A percentile compares a stretch with the other conserved stretches of the same genome.
phyloP scores from a whole-genome alignment of 2,329 filamentous ascomycete species.

The Metarhizium humberi region DNA sequence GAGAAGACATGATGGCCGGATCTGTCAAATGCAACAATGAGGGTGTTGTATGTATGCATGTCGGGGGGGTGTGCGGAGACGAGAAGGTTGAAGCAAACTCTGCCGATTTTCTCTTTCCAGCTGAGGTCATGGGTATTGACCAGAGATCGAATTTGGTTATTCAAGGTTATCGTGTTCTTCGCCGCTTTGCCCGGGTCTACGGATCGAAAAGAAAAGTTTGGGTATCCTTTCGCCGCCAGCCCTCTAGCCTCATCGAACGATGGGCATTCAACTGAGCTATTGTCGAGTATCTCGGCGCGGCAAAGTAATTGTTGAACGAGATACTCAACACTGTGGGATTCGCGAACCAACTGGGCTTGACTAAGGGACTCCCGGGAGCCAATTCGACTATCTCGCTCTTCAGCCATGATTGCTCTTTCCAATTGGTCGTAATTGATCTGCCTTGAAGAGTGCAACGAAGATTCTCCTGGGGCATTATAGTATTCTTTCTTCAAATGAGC shows the following conservation, averaged over 20 bases:
- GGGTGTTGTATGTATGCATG: conserved; percentile 60
- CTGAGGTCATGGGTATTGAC: conserved; percentile 14
- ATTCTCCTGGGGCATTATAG: conserved; percentile 17
- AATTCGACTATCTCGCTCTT: conserved; percentile 16
- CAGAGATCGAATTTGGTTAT: conserved; percentile 20
- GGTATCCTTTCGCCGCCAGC: conserved; percentile 10
- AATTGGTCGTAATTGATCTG: conserved; percentile 20
- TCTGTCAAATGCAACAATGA: conserved; percentile 57
- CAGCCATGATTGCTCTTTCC: conserved; percentile 18
- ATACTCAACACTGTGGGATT: conserved; percentile 15
- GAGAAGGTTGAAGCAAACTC: conserved; percentile 57
- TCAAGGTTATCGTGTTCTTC: conserved; percentile 17
- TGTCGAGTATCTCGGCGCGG: conserved; percentile 16
- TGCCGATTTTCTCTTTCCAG: conserved; percentile 25
- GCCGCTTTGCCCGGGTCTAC: conserved; percentile 17
- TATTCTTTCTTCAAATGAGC: conserved; percentile 17
- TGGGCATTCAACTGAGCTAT: conserved; percentile 12
- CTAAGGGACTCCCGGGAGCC: conserved; percentile 14
- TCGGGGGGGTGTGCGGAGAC: conserved; percentile 51
- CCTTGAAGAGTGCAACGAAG: conserved; percentile 12
- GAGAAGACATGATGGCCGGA: conserved; percentile 39
- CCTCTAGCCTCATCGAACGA: conserved; percentile 20
- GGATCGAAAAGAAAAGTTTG: conserved; percentile 18
- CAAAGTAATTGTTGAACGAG: conserved; percentile 21
- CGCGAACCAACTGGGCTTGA: conserved; percentile 17